These are phyloP conservation scores for Heimioporus sp. DNA, from an alignment of 768 basidiomycete genomes.

Conservation along the genomic window DNA sequence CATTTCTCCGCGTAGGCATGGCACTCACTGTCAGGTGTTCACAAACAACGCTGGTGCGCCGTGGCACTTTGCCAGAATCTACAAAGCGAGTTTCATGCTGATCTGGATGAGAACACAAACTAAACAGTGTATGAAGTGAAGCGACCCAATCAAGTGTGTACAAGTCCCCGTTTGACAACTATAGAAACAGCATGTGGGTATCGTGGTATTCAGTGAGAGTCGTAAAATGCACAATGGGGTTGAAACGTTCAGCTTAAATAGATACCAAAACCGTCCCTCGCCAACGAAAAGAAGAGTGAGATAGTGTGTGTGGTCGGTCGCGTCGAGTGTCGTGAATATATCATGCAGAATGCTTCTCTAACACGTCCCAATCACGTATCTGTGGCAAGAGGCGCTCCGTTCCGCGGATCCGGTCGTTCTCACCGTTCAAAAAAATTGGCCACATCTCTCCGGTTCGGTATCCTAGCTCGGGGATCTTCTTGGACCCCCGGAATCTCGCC, in stretches of 20 bases:
- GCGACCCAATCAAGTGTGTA: slow-evolving; percentile 15
- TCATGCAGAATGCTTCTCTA: slow-evolving; percentile 17
- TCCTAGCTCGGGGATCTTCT: slow-evolving; percentile 57
- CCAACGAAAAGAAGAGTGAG: slow-evolving; percentile 10
- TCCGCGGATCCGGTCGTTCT: slow-evolving; percentile 16
- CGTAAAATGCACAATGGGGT: slow-evolving; percentile 28
- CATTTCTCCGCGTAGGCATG: slow-evolving; percentile 5
- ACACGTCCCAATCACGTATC: slow-evolving; percentile 8
- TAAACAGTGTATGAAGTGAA: slow-evolving; percentile 19
- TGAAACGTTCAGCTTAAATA: slow-evolving; percentile 29
- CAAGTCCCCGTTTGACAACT: slow-evolving; percentile 24
- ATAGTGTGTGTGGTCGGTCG: slow-evolving; percentile 14
- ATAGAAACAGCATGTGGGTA: slow-evolving; percentile 34
- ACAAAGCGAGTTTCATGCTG: slow-evolving; percentile 18
- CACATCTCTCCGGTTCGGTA: slow-evolving; percentile 7
- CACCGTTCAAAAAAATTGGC: slow-evolving; percentile 26
- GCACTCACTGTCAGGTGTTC: background rate
- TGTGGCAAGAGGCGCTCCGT: slow-evolving; percentile 5
- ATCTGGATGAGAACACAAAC: slow-evolving; percentile 10
- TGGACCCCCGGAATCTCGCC: slow-evolving; percentile 71
- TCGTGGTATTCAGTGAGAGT: slow-evolving; percentile 30
- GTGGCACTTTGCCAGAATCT: slow-evolving; percentile 5
- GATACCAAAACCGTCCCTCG: slow-evolving; percentile 26
- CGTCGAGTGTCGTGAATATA: slow-evolving; percentile 27
- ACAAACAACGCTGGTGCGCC: too few relatives aligned